Percentiles rank a stretch among this genome's conserved stretches.
These are phyloP conservation scores for Antitrichia curtipendula DNA, from an alignment of 225 moss, liverwort and hornwort species.

Conservation along the genomic window DNA sequence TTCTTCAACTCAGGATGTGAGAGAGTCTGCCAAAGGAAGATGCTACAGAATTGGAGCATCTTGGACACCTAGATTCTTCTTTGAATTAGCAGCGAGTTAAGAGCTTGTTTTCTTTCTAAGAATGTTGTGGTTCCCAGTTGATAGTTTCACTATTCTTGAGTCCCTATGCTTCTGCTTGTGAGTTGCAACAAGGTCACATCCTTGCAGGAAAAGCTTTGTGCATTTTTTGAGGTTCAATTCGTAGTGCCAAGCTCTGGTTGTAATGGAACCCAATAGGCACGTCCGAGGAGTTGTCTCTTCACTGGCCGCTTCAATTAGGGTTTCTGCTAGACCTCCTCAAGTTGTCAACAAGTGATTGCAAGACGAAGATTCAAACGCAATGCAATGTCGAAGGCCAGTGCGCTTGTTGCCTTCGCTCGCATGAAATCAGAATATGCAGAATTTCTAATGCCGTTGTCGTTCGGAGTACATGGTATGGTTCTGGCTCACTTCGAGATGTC, in stretches of 20 bases:
- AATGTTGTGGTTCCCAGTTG: background rate
- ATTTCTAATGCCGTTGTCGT: background rate
- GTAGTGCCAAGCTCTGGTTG: background rate
- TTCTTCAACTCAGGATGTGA: background rate
- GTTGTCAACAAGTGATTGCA: background rate
- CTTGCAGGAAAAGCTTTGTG: background rate
- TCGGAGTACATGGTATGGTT: background rate
- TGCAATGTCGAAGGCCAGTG: background rate
- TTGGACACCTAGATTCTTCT: background rate
- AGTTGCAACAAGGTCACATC: background rate
- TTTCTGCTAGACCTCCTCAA: background rate
- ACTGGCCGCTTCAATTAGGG: background rate
- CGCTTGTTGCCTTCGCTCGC: background rate
- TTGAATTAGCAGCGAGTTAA: background rate
- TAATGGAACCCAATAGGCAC: slow-evolving; percentile 3
- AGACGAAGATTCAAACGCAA: background rate
- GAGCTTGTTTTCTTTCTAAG: background rate
- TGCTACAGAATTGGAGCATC: background rate
- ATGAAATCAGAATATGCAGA: background rate
- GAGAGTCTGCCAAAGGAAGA: too few species aligned
- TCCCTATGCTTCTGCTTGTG: background rate
- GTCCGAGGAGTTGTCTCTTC: background rate
- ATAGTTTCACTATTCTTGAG: background rate
- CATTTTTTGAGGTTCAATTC: background rate
- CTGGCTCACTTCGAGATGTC: background rate